Conservation (phyloP, 164 flowering plant genomes). For the Pachysandra terminalis region DNA sequence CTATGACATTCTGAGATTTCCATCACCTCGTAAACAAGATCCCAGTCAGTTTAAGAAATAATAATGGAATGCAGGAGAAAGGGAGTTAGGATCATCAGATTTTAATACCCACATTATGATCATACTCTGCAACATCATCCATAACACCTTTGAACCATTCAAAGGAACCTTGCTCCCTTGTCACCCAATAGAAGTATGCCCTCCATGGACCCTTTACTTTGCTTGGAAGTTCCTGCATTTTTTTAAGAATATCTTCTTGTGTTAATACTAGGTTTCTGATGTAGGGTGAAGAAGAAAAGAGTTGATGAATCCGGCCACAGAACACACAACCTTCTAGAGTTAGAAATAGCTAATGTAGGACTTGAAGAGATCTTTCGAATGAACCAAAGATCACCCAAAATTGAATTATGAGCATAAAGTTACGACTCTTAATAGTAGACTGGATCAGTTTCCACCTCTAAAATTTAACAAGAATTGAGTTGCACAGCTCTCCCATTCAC, state of each 20-base stretch:
- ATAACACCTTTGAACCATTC: constrained; percentile 99
- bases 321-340: too few relatives aligned
- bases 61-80: neutral
- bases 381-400: too few relatives aligned
- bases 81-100: neutral
- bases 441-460: neutral
- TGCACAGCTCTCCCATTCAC: constrained; percentile 12
- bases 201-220: constrained; percentile 49
- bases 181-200: constrained; percentile 95
- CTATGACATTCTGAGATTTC: constrained; percentile 61
- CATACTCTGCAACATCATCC: constrained; percentile 84
- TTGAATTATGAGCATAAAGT: too few relatives aligned
- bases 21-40: neutral
- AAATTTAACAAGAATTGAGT: neutral
- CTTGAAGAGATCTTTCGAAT: too few relatives aligned
- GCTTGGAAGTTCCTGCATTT: constrained; percentile 29
- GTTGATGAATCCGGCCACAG: too few relatives aligned
- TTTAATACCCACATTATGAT: constrained; percentile 43
- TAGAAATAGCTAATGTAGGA: too few relatives aligned
- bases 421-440: too few relatives aligned
- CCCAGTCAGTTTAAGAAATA: neutral
- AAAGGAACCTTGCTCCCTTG: constrained; percentile 90
- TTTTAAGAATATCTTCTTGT: neutral
- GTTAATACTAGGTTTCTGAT: neutral
- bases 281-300: too few relatives aligned